Evolutionary conservation across 2,329 filamentous ascomycete genomes (phyloP).

Genomic region (Venturia nashicola): DNA sequence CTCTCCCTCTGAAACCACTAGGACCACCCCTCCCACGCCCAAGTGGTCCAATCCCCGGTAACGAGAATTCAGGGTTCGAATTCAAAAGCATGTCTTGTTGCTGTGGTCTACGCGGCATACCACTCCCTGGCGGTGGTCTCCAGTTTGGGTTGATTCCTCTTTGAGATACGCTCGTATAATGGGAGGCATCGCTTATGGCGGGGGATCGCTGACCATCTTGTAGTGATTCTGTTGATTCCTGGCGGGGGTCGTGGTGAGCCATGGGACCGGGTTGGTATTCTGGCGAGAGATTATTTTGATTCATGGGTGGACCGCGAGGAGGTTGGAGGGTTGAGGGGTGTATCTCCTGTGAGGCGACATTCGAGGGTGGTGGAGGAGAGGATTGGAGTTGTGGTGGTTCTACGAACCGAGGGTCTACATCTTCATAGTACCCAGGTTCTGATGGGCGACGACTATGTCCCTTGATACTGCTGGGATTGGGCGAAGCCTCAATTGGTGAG

Average conservation of each 20-base stretch:
- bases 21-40: constrained; percentile 18
- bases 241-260: neutral
- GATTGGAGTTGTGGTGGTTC: constrained; percentile 25
- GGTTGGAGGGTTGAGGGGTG: constrained; percentile 23
- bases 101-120: constrained; percentile 32
- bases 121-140: constrained; percentile 42
- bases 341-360: neutral
- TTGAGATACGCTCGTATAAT: constrained; percentile 85
- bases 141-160: constrained; percentile 80
- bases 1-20: constrained; percentile 19
- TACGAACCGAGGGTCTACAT: constrained; percentile 80
- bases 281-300: constrained; percentile 5
- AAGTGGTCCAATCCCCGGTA: constrained; percentile 40
- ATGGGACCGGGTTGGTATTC: neutral
- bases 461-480: constrained; percentile 20
- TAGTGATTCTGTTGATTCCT: constrained; percentile 19
- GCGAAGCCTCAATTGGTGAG: constrained; percentile 27
- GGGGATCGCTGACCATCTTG: constrained; percentile 56
- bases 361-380: constrained; percentile 16
- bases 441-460: constrained; percentile 16
- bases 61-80: constrained; percentile 74
- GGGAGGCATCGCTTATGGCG: constrained; percentile 61
- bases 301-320: constrained; percentile 17
- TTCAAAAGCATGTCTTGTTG: constrained; percentile 56
- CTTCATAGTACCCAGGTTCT: constrained; percentile 63